Base-by-base conservation (phyloP, 2,329 filamentous ascomycete genomes). In the Penicillium aurantiogriseum region DNA sequence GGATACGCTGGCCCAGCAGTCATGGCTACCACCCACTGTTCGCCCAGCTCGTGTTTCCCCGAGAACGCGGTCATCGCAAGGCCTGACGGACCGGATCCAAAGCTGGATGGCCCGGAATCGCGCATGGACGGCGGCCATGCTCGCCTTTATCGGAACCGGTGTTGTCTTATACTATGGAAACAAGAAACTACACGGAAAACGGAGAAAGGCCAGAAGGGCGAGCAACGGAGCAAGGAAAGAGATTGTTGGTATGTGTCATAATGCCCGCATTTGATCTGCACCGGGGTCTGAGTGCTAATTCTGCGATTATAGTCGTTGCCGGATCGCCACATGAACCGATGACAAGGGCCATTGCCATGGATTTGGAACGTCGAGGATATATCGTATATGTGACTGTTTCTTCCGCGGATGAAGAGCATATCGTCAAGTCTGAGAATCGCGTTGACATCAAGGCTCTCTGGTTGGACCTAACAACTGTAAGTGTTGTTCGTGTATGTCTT, bases 371-470 rank as follows among this genome's bases (percentile, higher is more conserved):
- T 58, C 86, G 92, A 63, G 94, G 94, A 5, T 97, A 95, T 73
- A 90, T 97, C 59, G 91, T 97, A 55, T 99, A 92, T 73, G 82
- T 99, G 59, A 90, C 96, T 0, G 93, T 92, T 68, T 88, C 86
- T 62, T 91, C 86, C n/a, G 78, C 87, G 58, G 90, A 96, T 67
- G 93, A 97, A 65, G 92, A 97, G 73, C 81, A 87, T 36, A 78
- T 89, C 62, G 87, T 97, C 15, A 85, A 90, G 59, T 83, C 85
- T 59, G 85, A 96, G 72, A 83, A 87, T n/a, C 83, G 91, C 60
- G 81, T 86, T 7, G 94, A 97, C 71, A 88, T 97, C 63, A 85
- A 89, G 61, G 87, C 93, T 8, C 77, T 99, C 57, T 86, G 86
- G 71, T 83, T 97, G 62, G 92, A 97, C 69, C 86, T 95, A 36